These are phyloP conservation scores for Pelagomonas calceolata DNA, from an alignment of 108 stramenopile species.

Conservation along the genomic window DNA sequence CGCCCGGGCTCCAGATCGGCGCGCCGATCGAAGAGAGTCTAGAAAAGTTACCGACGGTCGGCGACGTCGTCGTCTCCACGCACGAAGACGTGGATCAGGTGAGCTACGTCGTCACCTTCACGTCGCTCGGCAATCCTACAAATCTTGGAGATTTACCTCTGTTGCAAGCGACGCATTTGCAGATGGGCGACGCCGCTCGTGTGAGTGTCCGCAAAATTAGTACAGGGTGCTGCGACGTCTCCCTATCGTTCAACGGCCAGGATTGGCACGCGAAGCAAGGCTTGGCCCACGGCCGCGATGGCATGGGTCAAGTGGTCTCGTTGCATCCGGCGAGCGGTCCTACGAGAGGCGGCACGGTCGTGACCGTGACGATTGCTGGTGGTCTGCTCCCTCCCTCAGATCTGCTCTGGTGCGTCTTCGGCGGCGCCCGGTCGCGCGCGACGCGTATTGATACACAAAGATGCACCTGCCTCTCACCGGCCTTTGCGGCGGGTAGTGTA, in stretches of 20 bases:
- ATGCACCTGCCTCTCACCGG: background rate
- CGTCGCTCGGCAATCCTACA: conserved; percentile 3
- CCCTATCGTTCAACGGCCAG: conserved; percentile 7
- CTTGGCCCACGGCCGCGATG: background rate
- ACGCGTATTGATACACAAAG: background rate
- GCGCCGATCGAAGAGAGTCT: background rate
- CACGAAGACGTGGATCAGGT: background rate
- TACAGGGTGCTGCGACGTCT: conserved; percentile 6
- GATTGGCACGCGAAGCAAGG: no score
- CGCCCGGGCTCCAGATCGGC: background rate
- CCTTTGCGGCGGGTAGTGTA: background rate
- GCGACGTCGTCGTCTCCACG: background rate
- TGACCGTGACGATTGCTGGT: background rate
- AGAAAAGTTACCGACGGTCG: background rate
- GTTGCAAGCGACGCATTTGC: background rate
- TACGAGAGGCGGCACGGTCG: background rate
- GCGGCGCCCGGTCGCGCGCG: background rate
- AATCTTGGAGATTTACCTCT: conserved; percentile 5
- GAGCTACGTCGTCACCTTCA: conserved; percentile 1
- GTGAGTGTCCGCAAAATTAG: background rate
- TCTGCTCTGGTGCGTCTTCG: background rate
- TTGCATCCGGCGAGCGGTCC: background rate
- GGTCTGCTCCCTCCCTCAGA: background rate
- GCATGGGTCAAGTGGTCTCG: background rate
- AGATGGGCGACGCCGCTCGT: background rate